phyloP scores from a whole-genome alignment of 352 stramenopile genomes.

The Plasmopara viticola region DNA sequence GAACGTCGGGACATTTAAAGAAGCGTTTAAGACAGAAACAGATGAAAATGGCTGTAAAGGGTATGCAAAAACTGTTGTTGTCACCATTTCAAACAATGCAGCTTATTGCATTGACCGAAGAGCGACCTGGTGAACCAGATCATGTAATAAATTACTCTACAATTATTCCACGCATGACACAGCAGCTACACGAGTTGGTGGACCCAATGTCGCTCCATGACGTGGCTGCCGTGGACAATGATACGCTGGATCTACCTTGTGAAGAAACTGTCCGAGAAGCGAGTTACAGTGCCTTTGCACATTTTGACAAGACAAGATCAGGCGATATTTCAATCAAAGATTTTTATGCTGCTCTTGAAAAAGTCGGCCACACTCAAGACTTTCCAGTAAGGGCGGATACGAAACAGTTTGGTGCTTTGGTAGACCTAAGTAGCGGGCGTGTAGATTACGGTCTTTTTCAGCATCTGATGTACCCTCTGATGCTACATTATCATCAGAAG shows the following conservation, averaged over 20 bases:
- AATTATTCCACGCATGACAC: conserved; percentile 24
- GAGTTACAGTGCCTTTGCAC: conserved; percentile 32
- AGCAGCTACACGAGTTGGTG: conserved; percentile 27
- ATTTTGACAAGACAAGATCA: conserved; percentile 22
- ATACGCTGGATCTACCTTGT: conserved; percentile 12
- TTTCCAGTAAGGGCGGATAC: conserved; percentile 20
- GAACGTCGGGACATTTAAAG: conserved; percentile 44
- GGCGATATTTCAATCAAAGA: conserved; percentile 34
- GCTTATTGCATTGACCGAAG: conserved; percentile 27
- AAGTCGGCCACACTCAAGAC: conserved; percentile 16
- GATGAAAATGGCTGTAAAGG: conserved; percentile 34
- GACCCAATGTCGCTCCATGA: conserved; percentile 20
- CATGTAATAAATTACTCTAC: conserved; percentile 43
- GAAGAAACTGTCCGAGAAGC: conserved; percentile 28
- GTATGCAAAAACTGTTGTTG: conserved; percentile 51
- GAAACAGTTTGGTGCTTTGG: conserved; percentile 31
- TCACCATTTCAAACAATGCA: conserved; percentile 45
- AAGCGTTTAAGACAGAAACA: conserved; percentile 40
- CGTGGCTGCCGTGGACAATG: conserved; percentile 16
- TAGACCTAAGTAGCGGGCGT: conserved; percentile 41
- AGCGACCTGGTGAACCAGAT: conserved; percentile 12
- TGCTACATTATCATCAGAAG: conserved; percentile 33
- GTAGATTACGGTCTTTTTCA: conserved; percentile 59
- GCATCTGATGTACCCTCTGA: conserved; percentile 41
- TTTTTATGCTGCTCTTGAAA: conserved; percentile 28